phyloP scores from a whole-genome alignment of 2,329 filamentous ascomycete genomes.

The Coniochaeta prunicola region DNA sequence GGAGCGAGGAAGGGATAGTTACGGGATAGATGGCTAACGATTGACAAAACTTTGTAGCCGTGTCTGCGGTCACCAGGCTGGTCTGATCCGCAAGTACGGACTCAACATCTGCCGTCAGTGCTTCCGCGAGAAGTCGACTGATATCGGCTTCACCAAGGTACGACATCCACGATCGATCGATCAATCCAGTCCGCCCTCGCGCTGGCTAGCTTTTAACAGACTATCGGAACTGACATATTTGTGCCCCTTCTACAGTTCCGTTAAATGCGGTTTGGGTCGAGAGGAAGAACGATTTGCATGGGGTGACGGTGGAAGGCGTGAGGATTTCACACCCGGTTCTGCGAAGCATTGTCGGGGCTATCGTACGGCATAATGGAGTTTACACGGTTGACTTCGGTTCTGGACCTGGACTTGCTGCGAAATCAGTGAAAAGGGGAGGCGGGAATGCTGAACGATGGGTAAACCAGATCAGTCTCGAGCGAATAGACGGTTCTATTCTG shows the following conservation, averaged over 20 bases:
- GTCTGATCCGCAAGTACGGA: slow-evolving; percentile 99
- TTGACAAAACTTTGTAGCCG: slow-evolving; percentile 37
- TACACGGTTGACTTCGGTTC: slow-evolving; percentile 8
- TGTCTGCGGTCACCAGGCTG: slow-evolving; percentile 84
- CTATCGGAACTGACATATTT: neutral
- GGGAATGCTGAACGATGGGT: neutral
- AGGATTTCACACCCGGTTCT: slow-evolving; percentile 3
- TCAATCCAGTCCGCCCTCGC: too few relatives aligned
- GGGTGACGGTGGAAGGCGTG: neutral
- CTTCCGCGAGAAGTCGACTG: slow-evolving; percentile 67
- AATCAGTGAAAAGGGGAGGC: slow-evolving; percentile 6
- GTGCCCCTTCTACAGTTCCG: neutral
- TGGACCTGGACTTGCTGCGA: slow-evolving; percentile 8
- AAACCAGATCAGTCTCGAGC: slow-evolving; percentile 2
- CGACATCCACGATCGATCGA: slow-evolving; percentile 12
- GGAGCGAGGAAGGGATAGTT: neutral
- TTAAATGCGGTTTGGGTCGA: neutral
- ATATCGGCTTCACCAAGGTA: slow-evolving; percentile 70
- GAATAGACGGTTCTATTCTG: slow-evolving; percentile 2
- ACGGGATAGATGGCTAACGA: slow-evolving; percentile 19
- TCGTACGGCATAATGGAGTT: slow-evolving; percentile 10
- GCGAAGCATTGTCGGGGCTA: neutral
- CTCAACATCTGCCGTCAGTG: slow-evolving; percentile 80
- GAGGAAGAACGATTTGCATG: neutral
- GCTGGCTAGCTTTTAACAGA: neutral